Evolutionary conservation across 2,329 filamentous ascomycete species (phyloP).

Genomic region (Aspergillus jensenii): DNA sequence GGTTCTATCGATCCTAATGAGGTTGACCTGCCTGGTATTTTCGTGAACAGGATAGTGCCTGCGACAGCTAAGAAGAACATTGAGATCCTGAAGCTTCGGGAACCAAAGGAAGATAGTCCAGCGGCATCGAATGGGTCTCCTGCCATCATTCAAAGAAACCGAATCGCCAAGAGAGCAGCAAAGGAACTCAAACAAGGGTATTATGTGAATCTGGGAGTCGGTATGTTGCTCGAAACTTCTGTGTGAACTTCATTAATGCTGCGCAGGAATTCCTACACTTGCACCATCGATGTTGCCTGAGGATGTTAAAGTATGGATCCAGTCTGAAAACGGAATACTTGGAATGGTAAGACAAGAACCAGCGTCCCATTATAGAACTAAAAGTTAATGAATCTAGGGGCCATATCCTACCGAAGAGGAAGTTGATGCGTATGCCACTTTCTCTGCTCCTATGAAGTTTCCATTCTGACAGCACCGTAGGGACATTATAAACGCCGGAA

Average conservation of each 20-base stretch:
- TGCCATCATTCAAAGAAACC: slow-evolving; percentile 42
- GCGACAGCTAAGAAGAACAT: slow-evolving; percentile 70
- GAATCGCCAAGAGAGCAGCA: slow-evolving; percentile 74
- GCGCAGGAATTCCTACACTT: slow-evolving; percentile 75
- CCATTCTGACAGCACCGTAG: slow-evolving; percentile 23
- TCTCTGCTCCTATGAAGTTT: too few species aligned
- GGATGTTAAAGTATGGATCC: slow-evolving; percentile 73
- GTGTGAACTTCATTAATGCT: neutral
- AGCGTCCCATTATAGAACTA: neutral
- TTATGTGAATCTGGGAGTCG: slow-evolving; percentile 37
- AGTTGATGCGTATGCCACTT: slow-evolving; percentile 57
- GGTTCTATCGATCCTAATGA: slow-evolving; percentile 72
- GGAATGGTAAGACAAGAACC: slow-evolving; percentile 57
- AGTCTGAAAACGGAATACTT: slow-evolving; percentile 82
- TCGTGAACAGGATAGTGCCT: slow-evolving; percentile 76
- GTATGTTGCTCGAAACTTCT: slow-evolving; percentile 17
- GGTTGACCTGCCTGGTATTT: slow-evolving; percentile 79
- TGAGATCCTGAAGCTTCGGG: slow-evolving; percentile 65
- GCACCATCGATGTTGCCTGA: slow-evolving; percentile 72
- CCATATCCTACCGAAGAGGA: slow-evolving; percentile 72
- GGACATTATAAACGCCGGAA: slow-evolving; percentile 82
- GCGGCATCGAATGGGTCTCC: slow-evolving; percentile 36
- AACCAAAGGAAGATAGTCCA: slow-evolving; percentile 38
- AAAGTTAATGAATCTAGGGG: slow-evolving; percentile 43
- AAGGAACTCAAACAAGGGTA: slow-evolving; percentile 70